phyloP scores from a whole-genome alignment of 768 basidiomycete species.

The Candolleomyces eurysporus region DNA sequence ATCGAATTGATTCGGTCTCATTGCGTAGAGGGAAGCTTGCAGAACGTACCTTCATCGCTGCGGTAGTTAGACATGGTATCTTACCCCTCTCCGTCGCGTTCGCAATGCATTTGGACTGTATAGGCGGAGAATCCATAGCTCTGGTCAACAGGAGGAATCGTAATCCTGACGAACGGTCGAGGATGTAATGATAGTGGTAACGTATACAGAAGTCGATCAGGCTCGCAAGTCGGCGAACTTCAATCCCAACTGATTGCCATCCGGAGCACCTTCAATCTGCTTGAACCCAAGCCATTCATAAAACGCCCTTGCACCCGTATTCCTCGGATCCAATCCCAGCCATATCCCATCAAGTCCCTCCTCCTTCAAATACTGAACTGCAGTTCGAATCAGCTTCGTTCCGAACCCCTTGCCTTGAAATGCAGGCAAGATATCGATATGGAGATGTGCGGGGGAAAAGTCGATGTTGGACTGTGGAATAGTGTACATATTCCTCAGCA shows the following conservation, averaged over 20 bases:
- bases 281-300: constrained; percentile 64
- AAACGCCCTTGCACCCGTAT: constrained; percentile 57
- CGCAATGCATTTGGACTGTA: no score
- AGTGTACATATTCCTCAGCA: constrained; percentile 39
- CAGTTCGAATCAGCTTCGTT: constrained; percentile 54
- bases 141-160: no score
- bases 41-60: no score
- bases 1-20: no score
- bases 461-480: constrained; percentile 53
- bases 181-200: no score
- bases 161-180: neutral
- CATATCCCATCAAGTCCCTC: constrained; percentile 55
- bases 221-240: constrained; percentile 40
- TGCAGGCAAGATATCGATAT: constrained; percentile 67
- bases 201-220: neutral
- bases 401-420: constrained; percentile 75
- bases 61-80: no score
- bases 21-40: no score
- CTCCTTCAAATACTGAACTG: constrained; percentile 51
- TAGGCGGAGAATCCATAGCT: no score
- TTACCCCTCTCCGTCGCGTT: no score
- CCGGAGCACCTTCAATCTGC: constrained; percentile 49
- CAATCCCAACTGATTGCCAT: constrained; percentile 52
- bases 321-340: constrained; percentile 67
- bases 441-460: constrained; percentile 73